These are phyloP conservation scores for Gremmenia infestans DNA, from an alignment of 2,329 filamentous ascomycete genomes.

Conservation along the genomic window DNA sequence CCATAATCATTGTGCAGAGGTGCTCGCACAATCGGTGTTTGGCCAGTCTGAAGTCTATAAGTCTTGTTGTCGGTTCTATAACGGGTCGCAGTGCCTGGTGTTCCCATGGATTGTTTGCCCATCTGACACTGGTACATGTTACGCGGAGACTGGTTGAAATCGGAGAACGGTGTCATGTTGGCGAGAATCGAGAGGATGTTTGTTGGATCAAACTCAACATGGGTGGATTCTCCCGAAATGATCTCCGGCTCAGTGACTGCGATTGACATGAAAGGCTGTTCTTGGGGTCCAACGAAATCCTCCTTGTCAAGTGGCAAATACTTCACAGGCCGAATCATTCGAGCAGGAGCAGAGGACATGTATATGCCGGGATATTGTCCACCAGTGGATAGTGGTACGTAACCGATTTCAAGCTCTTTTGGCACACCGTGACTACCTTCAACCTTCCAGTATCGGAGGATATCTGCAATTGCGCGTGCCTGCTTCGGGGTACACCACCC, in stretches of 20 bases:
- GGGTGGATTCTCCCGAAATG: constrained; percentile 80
- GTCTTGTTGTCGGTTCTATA: constrained; percentile 97
- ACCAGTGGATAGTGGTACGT: constrained; percentile 78
- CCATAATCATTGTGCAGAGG: constrained; percentile 95
- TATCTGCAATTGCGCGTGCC: constrained; percentile 76
- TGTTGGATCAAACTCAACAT: constrained; percentile 90
- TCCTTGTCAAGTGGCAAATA: constrained; percentile 81
- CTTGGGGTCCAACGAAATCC: constrained; percentile 87
- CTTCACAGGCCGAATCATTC: constrained; percentile 89
- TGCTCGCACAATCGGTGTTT: constrained; percentile 88
- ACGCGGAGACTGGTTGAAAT: constrained; percentile 96
- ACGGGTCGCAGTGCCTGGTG: constrained; percentile 75
- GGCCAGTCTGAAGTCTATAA: constrained; percentile 90
- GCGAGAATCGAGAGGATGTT: constrained; percentile 97
- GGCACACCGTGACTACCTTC: constrained; percentile 78
- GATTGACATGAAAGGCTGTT: constrained; percentile 98
- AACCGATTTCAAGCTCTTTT: constrained; percentile 82
- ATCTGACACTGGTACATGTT: constrained; percentile 99
- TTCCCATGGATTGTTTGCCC: constrained; percentile 99
- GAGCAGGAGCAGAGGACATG: constrained; percentile 78
- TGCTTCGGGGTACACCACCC: constrained; percentile 87
- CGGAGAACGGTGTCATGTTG: constrained; percentile 98
- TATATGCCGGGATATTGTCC: constrained; percentile 97
- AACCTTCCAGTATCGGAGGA: constrained; percentile 92
- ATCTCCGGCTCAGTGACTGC: constrained; percentile 86